Evolutionary conservation across 495 filamentous ascomycete species (phyloP), one percentile per base, ranked within the genome.

Genomic region (Aspergillus biplanus): DNA sequence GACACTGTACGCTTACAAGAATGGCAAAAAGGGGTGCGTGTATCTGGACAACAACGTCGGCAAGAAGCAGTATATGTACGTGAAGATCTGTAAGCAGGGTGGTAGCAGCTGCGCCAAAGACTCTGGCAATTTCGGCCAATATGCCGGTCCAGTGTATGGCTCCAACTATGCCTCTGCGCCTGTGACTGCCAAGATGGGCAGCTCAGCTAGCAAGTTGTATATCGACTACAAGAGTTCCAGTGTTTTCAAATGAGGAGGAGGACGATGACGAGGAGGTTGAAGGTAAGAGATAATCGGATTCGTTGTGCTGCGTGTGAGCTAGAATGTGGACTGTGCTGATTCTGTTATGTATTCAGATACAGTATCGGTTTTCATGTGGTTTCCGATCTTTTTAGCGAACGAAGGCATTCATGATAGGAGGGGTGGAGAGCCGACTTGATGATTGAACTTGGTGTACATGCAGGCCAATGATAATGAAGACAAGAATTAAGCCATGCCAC

Each of bases 31-130:
- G 57, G 57, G 57, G 13, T 59, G 57, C 46, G 44, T 50, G 21
- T 9, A 50, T 31, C 44, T 59, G 7, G 57, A 59, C 42, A 59
- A 59, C 31, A 50, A 59, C 32, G 44, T 34, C 27, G 57, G 57
- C 8, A 50, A n/a, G 21, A 21, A 32, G 7, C 44, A 50, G 57
- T 59, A 59, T 15, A 59, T 59, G 57, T 59, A 32, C 21, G 7
- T 59, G 27, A 33, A 34, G 9, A 42, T 59, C 9, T 59, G 57
- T 31, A 49, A 50, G 42, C 0, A 3, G 6, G 18, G 33, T 7
- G 42, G 46, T 13, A 34, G 0, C 13, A 33, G 33, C 27, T 49
- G 57, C 33, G 44, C 13, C 42, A 49, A 16, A 11, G 57, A 59
- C 13, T 7, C 42, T 15, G 57, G 57, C 11, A 11, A 4, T 4